Evolutionary conservation across 1,284 basidiomycete genomes (phyloP), one percentile per base, ranked within the genome.

Genomic region (Moesziomyces antarcticus): DNA sequence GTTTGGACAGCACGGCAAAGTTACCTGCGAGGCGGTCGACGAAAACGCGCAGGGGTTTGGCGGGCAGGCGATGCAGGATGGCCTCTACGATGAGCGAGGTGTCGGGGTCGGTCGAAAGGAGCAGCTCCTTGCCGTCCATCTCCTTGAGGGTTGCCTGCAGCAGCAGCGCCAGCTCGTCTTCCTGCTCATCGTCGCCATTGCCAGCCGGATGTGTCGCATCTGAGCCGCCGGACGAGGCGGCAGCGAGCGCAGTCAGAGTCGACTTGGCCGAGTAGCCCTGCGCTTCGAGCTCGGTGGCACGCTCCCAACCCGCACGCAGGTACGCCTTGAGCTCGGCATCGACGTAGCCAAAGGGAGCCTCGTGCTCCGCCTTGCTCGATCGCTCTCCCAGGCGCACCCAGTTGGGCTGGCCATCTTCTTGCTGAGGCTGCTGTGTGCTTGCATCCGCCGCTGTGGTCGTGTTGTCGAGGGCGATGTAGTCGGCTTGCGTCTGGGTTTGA

Each of bases 71-170:
- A 2, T 66, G 50, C 6, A 78, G 56, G 50, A 84, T 63, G 27
- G 65, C 73, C 50, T 84, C 82, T 10, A 84, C 64, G 22, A 82
- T 78, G 20, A 82, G 52, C 13, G 77, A 79, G 9, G 77, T 77
- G 24, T 82, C 80, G 7, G 78, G 75, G 43, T 84, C 82, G 8
- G 82, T 84, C 21, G 80, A 79, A 1, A 82, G 62, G 4, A 60
- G 30, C 9, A 83, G 75, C 56, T 83, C 82, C 20, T 78, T 71
- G 13, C 82, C 82, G 25, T 78, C 72, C 56, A 82, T 74, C 56
- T 84, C 82, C 22, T 65, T 57, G 33, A 83, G 68, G 7, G 77
- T 78, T 2, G 82, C 82, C 47, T 79, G 71, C n/a, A 83, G 45
- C 2, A 84, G 73, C 11, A 79, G 44, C 13, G 62, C 49, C 5